A percentile compares a stretch with the other conserved stretches of the same genome.
These are phyloP conservation scores for Sporothrix protearum DNA, from an alignment of 2,329 filamentous ascomycete genomes.

Conservation along the genomic window DNA sequence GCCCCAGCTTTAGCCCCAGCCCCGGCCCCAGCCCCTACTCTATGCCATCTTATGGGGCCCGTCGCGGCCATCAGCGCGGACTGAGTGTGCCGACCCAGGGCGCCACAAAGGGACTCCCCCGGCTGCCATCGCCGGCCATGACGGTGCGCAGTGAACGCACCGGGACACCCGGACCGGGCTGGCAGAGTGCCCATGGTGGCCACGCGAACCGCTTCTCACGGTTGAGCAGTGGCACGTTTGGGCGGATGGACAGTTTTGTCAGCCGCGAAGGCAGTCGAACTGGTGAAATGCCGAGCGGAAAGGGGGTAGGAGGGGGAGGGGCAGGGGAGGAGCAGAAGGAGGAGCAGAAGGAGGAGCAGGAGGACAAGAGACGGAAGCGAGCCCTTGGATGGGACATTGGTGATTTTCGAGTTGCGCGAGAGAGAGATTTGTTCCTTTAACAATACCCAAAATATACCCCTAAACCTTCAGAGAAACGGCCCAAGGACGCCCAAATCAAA, in stretches of 20 bases:
- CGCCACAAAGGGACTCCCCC: background rate
- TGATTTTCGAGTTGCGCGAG: background rate
- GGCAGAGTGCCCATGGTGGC: background rate
- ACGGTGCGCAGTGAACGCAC: constrained; percentile 11
- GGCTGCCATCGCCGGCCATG: constrained; percentile 8
- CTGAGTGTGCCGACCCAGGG: constrained; percentile 3
- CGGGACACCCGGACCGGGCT: background rate
- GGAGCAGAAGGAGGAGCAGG: background rate
- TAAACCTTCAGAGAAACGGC: constrained; percentile 15
- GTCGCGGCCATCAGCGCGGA: background rate
- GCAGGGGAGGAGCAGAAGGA: background rate
- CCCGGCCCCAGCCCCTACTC: background rate
- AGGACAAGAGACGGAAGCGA: background rate
- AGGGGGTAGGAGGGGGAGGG: background rate
- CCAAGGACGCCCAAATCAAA: background rate
- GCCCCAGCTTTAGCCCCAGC: background rate
- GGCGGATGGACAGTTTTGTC: constrained; percentile 17
- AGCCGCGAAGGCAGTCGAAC: constrained; percentile 2
- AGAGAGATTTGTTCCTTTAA: background rate
- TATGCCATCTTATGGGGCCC: background rate
- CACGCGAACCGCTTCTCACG: constrained; percentile 21
- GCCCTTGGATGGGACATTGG: background rate
- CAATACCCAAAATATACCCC: background rate
- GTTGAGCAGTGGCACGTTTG: constrained; percentile 28
- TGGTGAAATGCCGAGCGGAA: background rate